phyloP scores from a whole-genome alignment of 306 rosid genomes.

The Pyrus bretschneideri region DNA sequence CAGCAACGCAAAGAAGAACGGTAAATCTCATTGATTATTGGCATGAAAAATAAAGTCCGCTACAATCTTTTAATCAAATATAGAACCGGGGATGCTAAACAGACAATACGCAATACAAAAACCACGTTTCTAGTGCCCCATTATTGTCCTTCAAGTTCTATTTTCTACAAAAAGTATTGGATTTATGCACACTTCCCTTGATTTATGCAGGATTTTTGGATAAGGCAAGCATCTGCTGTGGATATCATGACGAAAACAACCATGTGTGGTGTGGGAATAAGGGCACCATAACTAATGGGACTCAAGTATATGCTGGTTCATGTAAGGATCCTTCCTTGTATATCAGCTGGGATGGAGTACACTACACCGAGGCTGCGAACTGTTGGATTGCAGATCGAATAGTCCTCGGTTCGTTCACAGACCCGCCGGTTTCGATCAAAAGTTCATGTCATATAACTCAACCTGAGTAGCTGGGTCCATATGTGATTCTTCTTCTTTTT shows the following conservation, averaged over 20 bases:
- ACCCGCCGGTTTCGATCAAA: slow-evolving; percentile 46
- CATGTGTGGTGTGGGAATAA: slow-evolving; percentile 59
- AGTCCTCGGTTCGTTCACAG: slow-evolving; percentile 51
- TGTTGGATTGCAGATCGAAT: slow-evolving; percentile 54
- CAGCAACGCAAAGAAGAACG: slow-evolving; percentile 43
- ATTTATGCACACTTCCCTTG: not conserved
- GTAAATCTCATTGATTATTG: slow-evolving; percentile 12
- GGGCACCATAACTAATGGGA: slow-evolving; percentile 36
- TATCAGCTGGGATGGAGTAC: slow-evolving; percentile 93
- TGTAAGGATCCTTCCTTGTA: slow-evolving; percentile 60
- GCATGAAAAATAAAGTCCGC: not conserved
- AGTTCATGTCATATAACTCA: slow-evolving; percentile 37
- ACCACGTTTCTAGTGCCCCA: too few relatives aligned
- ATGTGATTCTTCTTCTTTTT: too few relatives aligned
- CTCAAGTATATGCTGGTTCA: slow-evolving; percentile 37
- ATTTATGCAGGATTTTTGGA: slow-evolving; percentile 51
- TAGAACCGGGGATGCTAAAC: too few relatives aligned
- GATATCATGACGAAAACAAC: slow-evolving; percentile 42
- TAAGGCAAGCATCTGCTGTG: slow-evolving; percentile 56
- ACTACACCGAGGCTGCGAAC: slow-evolving; percentile 79
- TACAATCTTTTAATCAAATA: too few relatives aligned
- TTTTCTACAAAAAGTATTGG: too few relatives aligned
- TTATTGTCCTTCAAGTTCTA: too few relatives aligned
- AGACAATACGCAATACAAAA: too few relatives aligned
- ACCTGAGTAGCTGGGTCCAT: not conserved